Conservation (phyloP, 2,329 filamentous ascomycete species). For the Colletotrichum brevisporum region DNA sequence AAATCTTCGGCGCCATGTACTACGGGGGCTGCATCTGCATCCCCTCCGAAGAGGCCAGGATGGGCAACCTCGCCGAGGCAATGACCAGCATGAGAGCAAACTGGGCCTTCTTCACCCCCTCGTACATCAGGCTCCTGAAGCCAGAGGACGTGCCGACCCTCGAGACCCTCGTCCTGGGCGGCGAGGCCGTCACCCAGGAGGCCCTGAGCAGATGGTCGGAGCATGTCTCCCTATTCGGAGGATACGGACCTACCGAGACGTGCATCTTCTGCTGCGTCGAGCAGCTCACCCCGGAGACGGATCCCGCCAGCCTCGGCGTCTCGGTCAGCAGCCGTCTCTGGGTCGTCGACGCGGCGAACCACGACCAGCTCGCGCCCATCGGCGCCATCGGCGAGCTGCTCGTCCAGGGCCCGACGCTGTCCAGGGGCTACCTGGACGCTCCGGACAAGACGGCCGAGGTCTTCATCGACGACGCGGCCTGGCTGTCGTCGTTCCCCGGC, state of each 20-base stretch:
- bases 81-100: too few relatives aligned
- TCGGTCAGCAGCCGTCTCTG: constrained; percentile 43
- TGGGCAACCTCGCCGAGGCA: background rate
- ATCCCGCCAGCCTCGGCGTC: background rate
- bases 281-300: constrained; percentile 6
- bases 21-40: constrained; percentile 13
- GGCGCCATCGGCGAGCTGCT: constrained; percentile 42
- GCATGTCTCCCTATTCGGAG: constrained; percentile 39
- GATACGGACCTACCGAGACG: constrained; percentile 43
- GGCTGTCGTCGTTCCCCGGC: background rate
- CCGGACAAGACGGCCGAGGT: constrained; percentile 42
- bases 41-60: background rate
- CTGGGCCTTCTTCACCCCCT: background rate
- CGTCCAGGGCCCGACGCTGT: constrained; percentile 17
- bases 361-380: constrained; percentile 45
- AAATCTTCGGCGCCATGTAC: constrained; percentile 18
- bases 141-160: constrained; percentile 37
- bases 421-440: constrained; percentile 30
- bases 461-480: constrained; percentile 35
- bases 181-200: constrained; percentile 41
- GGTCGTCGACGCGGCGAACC: constrained; percentile 46
- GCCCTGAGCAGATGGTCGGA: background rate
- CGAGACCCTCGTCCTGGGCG: constrained; percentile 37
- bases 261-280: constrained; percentile 21
- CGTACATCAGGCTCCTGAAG: constrained; percentile 5